phyloP scores from a whole-genome alignment of 1,139 yeast species.

The Suhomyces wounanorum region DNA sequence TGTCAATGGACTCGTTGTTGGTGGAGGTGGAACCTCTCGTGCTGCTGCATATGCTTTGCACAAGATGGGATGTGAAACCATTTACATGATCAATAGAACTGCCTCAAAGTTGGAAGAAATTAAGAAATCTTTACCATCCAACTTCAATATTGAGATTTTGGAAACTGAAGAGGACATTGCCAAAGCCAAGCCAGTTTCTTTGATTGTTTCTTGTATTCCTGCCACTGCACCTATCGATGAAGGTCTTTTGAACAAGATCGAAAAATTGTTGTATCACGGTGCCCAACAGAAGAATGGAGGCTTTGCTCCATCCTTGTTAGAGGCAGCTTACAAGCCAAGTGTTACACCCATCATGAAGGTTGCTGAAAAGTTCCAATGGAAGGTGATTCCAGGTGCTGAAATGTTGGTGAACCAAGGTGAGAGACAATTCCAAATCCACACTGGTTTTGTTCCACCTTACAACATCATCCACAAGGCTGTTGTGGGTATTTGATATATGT shows the following conservation, averaged over 20 bases:
- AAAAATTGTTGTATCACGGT: constrained; percentile 48
- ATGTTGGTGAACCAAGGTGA: constrained; percentile 94
- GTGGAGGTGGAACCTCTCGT: constrained; percentile 97
- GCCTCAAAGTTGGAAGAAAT: constrained; percentile 61
- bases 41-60: constrained; percentile 91
- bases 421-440: constrained; percentile 80
- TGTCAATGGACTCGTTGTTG: constrained; percentile 71
- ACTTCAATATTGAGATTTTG: constrained; percentile 61
- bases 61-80: constrained; percentile 71
- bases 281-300: constrained; percentile 26
- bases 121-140: constrained; percentile 59
- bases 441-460: constrained; percentile 68
- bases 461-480: constrained; percentile 63
- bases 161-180: constrained; percentile 50
- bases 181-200: constrained; percentile 48
- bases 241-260: constrained; percentile 47
- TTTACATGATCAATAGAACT: constrained; percentile 84
- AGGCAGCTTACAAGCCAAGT: constrained; percentile 91
- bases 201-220: constrained; percentile 85
- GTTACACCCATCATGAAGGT: constrained; percentile 81
- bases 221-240: constrained; percentile 77
- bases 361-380: constrained; percentile 69
- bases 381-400: constrained; percentile 80
- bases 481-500: constrained; percentile 5
- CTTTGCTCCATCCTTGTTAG: constrained; percentile 63